Percentiles rank a stretch among this genome's conserved stretches.
These are phyloP conservation scores for Eustoma russellianum DNA, from an alignment of 257 asterid genomes.

Conservation along the genomic window DNA sequence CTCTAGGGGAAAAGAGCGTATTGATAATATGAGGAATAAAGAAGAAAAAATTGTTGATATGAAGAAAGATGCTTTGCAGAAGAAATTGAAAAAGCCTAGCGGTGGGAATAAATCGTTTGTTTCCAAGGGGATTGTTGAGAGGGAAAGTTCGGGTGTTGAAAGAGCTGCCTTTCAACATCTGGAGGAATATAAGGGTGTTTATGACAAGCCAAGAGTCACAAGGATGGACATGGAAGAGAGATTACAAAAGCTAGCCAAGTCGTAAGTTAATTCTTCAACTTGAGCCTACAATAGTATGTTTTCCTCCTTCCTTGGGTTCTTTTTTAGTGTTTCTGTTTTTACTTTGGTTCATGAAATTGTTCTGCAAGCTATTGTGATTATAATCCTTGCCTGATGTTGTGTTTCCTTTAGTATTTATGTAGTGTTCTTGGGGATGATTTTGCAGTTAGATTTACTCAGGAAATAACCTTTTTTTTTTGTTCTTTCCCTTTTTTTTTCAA, in stretches of 20 bases:
- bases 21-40: constrained; percentile 3
- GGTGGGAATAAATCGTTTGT: constrained; percentile 5
- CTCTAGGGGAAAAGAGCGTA: background rate
- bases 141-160: constrained; percentile 24
- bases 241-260: constrained; percentile 77
- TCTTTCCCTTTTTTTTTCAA: too few species aligned
- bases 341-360: background rate
- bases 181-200: constrained; percentile 28
- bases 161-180: constrained; percentile 69
- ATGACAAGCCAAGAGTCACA: constrained; percentile 51
- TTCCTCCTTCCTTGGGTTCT: background rate
- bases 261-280: constrained; percentile 37
- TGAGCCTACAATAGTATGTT: background rate
- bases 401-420: background rate
- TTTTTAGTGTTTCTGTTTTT: background rate
- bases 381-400: background rate
- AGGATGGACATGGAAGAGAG: constrained; percentile 88
- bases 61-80: constrained; percentile 9
- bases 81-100: constrained; percentile 14
- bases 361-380: background rate
- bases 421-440: too few species aligned
- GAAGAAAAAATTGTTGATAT: constrained; percentile 15
- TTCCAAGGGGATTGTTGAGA: constrained; percentile 1
- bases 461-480: too few species aligned
- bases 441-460: too few species aligned